Base-by-base conservation (phyloP, 2,329 filamentous ascomycete species). In the Cladosporium sp. region DNA sequence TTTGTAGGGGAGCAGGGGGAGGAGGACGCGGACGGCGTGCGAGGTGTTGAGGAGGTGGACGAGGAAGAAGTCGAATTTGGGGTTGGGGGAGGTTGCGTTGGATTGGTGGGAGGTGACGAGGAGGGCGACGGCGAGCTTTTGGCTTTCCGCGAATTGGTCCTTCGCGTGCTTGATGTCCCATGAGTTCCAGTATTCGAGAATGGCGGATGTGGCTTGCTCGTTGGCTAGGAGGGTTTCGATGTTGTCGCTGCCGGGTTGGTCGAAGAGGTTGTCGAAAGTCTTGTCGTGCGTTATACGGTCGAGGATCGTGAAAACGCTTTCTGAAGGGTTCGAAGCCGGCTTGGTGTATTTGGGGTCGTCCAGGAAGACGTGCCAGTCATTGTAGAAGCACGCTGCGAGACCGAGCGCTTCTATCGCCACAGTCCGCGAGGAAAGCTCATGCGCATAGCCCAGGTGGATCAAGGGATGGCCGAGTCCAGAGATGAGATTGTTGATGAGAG, bases 401-500 rank as follows among this genome's bases (percentile, higher is more conserved):
- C 82, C 83, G 0, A 98, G 77, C 1, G 90, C 87, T 74, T 98
- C 93, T 71, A 95, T 93, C 44, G 85, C 91, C 16, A 97, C 68
- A 58, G 95, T 92, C 54, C 85, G 86, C 61, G 81, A 93, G 56
- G 87, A 82, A 62, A 97, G 77, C 73, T 98, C 92, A 65, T 86
- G 92, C 9, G 90, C 93, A 66, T 95, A 96, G n/a, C 84, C 91
- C 2, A 98, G 78, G 64, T 97, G 93, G 54, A 97, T 93, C n/a
- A 97, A 75, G 1, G 92, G 88, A 63, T 96, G 89, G 14, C 86
- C 92, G 56, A 95, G 79, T 50, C 89, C 89, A 42, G 84, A 79
- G 50, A 95, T 82, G 37, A 96, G 72, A 35, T 85, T 84, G 70
- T 95, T 87, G 63, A 95, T 80, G 53, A 98, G 71, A 4, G 92